Percentiles rank a stretch among this genome's conserved stretches.
Evolutionary conservation across 1,284 basidiomycete species (phyloP).

Genomic region (Stygiomarasmius scandens): DNA sequence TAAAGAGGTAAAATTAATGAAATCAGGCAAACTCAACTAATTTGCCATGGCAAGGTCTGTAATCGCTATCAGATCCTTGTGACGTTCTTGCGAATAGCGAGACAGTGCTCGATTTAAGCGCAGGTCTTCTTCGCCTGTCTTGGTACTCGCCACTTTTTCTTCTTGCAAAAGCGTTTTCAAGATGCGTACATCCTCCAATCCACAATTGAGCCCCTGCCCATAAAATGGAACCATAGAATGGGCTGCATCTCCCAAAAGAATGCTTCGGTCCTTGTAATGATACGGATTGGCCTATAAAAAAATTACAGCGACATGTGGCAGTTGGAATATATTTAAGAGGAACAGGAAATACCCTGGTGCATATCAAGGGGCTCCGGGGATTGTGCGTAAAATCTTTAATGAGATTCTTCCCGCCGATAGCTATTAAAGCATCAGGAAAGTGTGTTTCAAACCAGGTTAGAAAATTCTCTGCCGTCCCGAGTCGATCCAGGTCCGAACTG

Average conservation of each 20-base stretch:
- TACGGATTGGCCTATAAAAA: conserved; percentile 76
- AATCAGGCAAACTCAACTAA: conserved; percentile 68
- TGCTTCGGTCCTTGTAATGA: conserved; percentile 86
- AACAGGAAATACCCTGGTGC: conserved; percentile 74
- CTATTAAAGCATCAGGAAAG: conserved; percentile 85
- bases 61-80: conserved; percentile 90
- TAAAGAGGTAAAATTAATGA: conserved; percentile 3
- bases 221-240: conserved; percentile 99
- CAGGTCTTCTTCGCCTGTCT: conserved; percentile 45
- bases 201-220: conserved; percentile 97
- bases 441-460: conserved; percentile 80
- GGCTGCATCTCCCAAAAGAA: conserved; percentile 92
- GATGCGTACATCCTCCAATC: conserved; percentile 95
- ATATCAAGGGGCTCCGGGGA: conserved; percentile 88
- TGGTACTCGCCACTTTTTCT: conserved; percentile 45
- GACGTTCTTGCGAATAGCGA: conserved; percentile 79
- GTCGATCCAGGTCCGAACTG: conserved; percentile 72
- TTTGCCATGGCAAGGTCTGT: conserved; percentile 92
- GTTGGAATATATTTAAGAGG: conserved; percentile 17
- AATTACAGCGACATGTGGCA: conserved; percentile 4
- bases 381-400: conserved; percentile 80
- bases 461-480: conserved; percentile 63
- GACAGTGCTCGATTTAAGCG: conserved; percentile 69
- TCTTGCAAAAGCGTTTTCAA: conserved; percentile 77
- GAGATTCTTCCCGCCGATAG: conserved; percentile 82